These are phyloP conservation scores for Alternaria sp. DNA, from an alignment of 2,329 filamentous ascomycete species.

Conservation along the genomic window DNA sequence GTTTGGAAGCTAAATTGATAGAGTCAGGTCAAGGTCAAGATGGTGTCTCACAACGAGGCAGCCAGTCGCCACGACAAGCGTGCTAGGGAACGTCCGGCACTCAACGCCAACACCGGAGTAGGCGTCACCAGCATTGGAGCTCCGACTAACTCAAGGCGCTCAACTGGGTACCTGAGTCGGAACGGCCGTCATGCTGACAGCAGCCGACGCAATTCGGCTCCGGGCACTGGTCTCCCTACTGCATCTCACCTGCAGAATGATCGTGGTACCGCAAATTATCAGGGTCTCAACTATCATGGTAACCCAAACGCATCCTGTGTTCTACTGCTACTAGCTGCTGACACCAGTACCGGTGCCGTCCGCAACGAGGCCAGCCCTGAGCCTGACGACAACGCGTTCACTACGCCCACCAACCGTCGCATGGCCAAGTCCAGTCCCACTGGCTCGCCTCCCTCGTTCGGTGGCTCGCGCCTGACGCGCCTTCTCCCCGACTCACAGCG, in stretches of 20 bases:
- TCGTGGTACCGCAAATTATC: not conserved
- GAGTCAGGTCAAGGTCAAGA: not conserved
- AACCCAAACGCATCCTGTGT: not conserved
- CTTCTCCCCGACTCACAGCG: too few species aligned
- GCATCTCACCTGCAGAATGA: not conserved
- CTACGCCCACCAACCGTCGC: not conserved
- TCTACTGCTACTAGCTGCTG: not conserved
- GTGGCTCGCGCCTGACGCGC: too few species aligned
- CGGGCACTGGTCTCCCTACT: not conserved
- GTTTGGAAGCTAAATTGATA: not conserved
- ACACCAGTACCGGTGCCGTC: not conserved
- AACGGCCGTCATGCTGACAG: not conserved
- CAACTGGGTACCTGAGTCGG: not conserved
- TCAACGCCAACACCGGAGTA: conserved; percentile 4
- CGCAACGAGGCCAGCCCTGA: not conserved
- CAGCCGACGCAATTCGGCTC: not conserved
- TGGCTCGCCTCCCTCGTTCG: too few species aligned
- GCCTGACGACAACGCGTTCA: not conserved
- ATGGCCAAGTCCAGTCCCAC: not conserved
- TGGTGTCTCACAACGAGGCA: conserved; percentile 1
- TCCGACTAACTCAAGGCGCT: not conserved
- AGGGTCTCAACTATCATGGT: too few species aligned
- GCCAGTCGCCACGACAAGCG: too few species aligned
- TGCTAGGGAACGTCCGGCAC: not conserved
- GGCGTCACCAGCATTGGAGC: conserved; percentile 9